Evolutionary conservation across 106 monocot species (phyloP).

Genomic region (Ottelia alismoides): DNA sequence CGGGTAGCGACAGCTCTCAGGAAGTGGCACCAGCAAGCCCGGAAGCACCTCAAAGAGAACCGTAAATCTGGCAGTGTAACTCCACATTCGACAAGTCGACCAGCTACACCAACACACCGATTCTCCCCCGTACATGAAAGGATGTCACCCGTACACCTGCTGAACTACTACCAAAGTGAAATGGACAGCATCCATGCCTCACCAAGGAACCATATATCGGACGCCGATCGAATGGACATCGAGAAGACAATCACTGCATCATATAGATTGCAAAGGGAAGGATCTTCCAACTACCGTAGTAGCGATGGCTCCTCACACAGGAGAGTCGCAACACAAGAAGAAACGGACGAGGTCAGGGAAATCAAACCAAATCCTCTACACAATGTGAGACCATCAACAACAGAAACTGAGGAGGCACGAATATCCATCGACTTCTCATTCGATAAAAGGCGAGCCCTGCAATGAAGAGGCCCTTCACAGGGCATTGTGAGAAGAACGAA

Average conservation of each 20-base stretch:
- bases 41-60: slow-evolving; percentile 20
- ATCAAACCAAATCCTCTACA: neutral
- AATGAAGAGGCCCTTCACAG: too few relatives aligned
- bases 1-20: slow-evolving; percentile 20
- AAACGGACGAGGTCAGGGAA: neutral
- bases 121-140: slow-evolving; percentile 9
- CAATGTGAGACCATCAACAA: neutral
- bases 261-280: neutral
- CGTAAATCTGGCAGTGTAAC: slow-evolving; percentile 16
- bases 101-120: slow-evolving; percentile 15
- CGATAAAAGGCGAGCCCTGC: slow-evolving; percentile 3
- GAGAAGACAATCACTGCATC: neutral
- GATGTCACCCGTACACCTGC: slow-evolving; percentile 28
- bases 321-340: neutral
- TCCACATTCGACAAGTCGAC: slow-evolving; percentile 10
- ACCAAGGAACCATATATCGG: slow-evolving; percentile 2
- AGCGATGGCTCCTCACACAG: slow-evolving; percentile 6
- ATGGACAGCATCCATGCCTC: slow-evolving; percentile 14
- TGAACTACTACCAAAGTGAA: slow-evolving; percentile 12
- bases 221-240: slow-evolving; percentile 1
- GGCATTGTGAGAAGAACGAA: too few relatives aligned
- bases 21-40: slow-evolving; percentile 22
- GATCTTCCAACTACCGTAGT: neutral
- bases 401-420: neutral
- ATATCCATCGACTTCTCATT: slow-evolving; percentile 1